Evolutionary conservation across 139 green algal species (phyloP).

Genomic region (Closterium sp.): DNA sequence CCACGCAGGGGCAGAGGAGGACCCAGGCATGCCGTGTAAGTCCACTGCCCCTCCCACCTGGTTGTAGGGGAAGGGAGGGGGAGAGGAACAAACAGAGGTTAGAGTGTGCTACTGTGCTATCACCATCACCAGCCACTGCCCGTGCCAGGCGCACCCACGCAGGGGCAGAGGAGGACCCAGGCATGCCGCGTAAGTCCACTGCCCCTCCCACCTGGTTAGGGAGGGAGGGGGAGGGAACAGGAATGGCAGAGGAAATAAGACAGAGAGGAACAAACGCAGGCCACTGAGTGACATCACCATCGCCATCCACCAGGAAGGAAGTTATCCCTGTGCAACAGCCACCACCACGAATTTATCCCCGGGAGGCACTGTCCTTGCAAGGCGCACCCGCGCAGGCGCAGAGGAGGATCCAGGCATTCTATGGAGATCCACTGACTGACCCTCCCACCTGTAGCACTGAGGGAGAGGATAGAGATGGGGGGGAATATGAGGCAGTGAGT

Average conservation of each 20-base stretch:
- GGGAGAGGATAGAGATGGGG: no score
- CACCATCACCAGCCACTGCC: no score
- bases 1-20: neutral
- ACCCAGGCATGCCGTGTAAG: conserved; percentile 24
- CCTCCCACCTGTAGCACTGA: no score
- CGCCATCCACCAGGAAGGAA: neutral
- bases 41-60: conserved; percentile 35
- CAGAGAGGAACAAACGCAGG: neutral
- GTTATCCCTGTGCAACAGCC: no score
- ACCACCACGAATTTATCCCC: no score
- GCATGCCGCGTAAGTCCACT: conserved; percentile 37
- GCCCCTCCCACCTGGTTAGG: conserved; percentile 35
- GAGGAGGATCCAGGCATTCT: no score
- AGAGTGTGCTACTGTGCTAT: no score
- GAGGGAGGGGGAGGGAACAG: neutral
- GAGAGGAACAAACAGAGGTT: neutral
- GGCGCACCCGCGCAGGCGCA: no score
- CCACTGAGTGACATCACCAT: neutral
- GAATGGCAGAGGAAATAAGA: no score
- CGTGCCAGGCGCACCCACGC: conserved; percentile 4
- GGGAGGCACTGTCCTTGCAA: no score
- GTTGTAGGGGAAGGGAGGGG: neutral
- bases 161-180: neutral
- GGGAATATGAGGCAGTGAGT: no score
- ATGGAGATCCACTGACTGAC: no score